phyloP scores from a whole-genome alignment of 2,329 filamentous ascomycete genomes.

The Tolypocladium guangdongense region DNA sequence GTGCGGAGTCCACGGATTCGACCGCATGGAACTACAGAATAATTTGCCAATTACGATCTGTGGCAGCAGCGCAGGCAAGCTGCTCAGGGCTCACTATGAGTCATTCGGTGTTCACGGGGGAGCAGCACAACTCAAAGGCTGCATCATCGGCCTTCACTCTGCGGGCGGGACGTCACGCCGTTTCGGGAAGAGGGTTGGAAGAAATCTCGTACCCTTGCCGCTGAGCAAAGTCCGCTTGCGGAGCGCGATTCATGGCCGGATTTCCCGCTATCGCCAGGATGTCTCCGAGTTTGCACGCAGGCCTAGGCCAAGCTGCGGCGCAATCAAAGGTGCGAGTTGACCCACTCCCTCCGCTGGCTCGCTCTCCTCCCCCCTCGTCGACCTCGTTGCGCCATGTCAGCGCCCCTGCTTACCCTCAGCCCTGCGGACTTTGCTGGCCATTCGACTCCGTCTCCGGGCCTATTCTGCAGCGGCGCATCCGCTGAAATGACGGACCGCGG shows the following conservation, averaged over 20 bases:
- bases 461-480: no score
- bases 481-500: no score
- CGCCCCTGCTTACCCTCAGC: no score
- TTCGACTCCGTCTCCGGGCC: no score
- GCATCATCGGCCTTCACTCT: neutral
- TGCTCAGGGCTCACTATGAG: neutral
- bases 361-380: no score
- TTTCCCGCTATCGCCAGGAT: neutral
- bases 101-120: neutral
- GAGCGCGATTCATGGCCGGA: no score
- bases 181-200: neutral
- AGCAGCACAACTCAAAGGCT: neutral
- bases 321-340: neutral
- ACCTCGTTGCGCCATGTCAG: no score
- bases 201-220: no score
- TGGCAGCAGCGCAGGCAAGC: neutral
- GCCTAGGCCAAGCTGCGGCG: neutral
- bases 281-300: neutral
- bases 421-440: no score
- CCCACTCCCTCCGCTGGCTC: neutral
- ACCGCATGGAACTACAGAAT: no score
- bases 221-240: no score
- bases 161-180: neutral
- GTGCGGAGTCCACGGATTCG: neutral
- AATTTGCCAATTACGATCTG: no score